Evolutionary conservation across 371 early-diverging fungal genomes (phyloP), one percentile per base, ranked within the genome.

Genomic region (Coemansia sp.): DNA sequence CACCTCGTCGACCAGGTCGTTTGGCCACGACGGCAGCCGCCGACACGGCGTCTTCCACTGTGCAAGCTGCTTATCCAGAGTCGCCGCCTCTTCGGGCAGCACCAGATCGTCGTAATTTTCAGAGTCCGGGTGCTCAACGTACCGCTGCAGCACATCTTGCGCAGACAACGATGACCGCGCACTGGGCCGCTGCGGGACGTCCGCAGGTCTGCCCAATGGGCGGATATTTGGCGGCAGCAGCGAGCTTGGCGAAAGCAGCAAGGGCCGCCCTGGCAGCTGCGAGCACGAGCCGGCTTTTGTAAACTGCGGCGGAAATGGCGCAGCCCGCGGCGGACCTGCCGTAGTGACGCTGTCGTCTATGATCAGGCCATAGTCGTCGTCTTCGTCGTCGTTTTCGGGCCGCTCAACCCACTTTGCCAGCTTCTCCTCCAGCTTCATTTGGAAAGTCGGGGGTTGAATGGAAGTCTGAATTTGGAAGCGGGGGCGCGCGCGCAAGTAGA

Each of bases 71-170:
- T 26, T 51, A 53, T 74, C 74, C 63, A 74, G 64, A 60, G 52
- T 42, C 55, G 63, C 69, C 60, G 40, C 69, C 11, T 74, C 74
- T 29, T 74, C 69, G 11, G 74, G 74, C 34, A 74, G 62, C 61
- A 74, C 74, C 69, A 74, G 29, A 47, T 74, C 74, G 53, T 74
- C 69, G 61, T 74, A 74, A 64, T 69, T 69, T 27, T 74, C 74
- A 11, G 48, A 47, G 61, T 74, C 74, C 5, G 45, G 39, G 11
- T 63, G 22, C 63, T 74, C 74, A 16, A 56, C 69, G 27, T 69
- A 74, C 11, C 58, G 51, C 52, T 69, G 59, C 69, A 74, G 54
- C 37, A 60, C 29, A 18, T 66, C 69, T 47, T 55, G 61, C 24
- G 65, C 56, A 14, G 70, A 56, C 31, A 53, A 40, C 37, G 61